phyloP scores from a whole-genome alignment of 257 asterid species.

The Solanum habrochaites region DNA sequence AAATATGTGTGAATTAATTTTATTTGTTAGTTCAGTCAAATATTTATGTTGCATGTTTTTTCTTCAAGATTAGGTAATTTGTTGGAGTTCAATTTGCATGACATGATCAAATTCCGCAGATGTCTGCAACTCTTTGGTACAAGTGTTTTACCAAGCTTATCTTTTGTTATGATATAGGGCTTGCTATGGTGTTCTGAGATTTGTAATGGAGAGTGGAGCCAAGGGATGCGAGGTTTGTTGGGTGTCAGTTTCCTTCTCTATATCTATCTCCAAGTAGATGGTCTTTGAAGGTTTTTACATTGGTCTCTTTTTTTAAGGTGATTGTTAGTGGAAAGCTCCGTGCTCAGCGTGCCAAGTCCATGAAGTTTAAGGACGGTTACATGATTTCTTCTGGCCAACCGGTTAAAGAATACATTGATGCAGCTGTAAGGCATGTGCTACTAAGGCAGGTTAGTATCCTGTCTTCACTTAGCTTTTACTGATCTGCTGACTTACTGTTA shows the following conservation, averaged over 20 bases:
- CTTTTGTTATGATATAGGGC: conserved; percentile 17
- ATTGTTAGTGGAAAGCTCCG: conserved; percentile 59
- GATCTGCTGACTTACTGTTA: background rate
- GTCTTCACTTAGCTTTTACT: no score
- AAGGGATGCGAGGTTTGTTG: conserved; percentile 47
- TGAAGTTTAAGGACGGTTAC: conserved; percentile 62
- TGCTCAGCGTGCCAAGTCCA: conserved; percentile 54
- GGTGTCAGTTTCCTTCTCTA: background rate
- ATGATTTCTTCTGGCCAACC: conserved; percentile 73
- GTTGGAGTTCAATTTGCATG: background rate
- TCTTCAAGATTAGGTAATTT: background rate
- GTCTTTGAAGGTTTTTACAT: background rate
- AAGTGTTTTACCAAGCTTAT: background rate
- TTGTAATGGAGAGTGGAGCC: conserved; percentile 53
- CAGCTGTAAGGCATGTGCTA: conserved; percentile 59
- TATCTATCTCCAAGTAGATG: background rate
- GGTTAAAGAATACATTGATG: conserved; percentile 47
- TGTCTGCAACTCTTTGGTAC: background rate
- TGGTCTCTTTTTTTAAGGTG: conserved; percentile 18
- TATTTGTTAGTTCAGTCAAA: background rate
- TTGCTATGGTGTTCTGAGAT: conserved; percentile 54
- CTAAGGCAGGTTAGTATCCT: conserved; percentile 25
- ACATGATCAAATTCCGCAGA: background rate
- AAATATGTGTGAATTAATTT: background rate
- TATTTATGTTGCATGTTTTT: background rate